Conservation (phyloP, 805 yeast genomes). For the Lipomyces mesembrius region DNA sequence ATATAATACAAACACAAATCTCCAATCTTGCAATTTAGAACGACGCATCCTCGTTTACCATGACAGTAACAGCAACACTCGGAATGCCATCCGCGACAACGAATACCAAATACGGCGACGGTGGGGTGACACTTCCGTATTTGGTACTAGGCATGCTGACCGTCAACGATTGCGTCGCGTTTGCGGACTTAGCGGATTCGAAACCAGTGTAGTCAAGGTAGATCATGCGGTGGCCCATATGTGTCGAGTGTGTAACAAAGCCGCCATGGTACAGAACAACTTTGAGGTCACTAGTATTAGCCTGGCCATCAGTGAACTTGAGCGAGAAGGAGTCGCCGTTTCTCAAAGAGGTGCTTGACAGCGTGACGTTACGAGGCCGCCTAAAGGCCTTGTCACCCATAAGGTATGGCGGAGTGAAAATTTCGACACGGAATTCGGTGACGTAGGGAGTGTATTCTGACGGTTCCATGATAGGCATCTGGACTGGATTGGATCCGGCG, state of each 20-base stretch:
- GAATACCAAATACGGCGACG: slow-evolving; percentile 32
- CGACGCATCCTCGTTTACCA: slow-evolving; percentile 26
- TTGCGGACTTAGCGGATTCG: background rate
- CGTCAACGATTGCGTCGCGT: slow-evolving; percentile 18
- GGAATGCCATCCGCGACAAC: slow-evolving; percentile 35
- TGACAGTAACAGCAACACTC: slow-evolving; percentile 22
- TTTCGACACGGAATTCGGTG: slow-evolving; percentile 34
- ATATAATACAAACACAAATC: too few relatives aligned
- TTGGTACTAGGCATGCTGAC: slow-evolving; percentile 27
- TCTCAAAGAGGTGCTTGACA: slow-evolving; percentile 11
- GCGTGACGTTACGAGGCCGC: slow-evolving; percentile 20
- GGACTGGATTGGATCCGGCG: slow-evolving; percentile 35
- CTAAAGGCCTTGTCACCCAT: slow-evolving; percentile 30
- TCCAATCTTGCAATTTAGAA: slow-evolving; percentile 5
- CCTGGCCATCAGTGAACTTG: slow-evolving; percentile 13
- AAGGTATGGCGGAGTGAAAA: slow-evolving; percentile 33
- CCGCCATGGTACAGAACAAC: slow-evolving; percentile 32
- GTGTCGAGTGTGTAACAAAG: slow-evolving; percentile 33
- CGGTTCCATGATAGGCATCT: slow-evolving; percentile 29
- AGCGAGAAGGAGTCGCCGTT: slow-evolving; percentile 26
- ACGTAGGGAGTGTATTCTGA: slow-evolving; percentile 33
- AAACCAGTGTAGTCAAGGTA: slow-evolving; percentile 28
- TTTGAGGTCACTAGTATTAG: slow-evolving; percentile 8
- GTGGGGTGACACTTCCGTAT: slow-evolving; percentile 30
- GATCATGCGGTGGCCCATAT: slow-evolving; percentile 35